Percentiles rank a stretch among this genome's conserved stretches.
phyloP scores from a whole-genome alignment of 345 rosid species.

The Boechera retrofracta region DNA sequence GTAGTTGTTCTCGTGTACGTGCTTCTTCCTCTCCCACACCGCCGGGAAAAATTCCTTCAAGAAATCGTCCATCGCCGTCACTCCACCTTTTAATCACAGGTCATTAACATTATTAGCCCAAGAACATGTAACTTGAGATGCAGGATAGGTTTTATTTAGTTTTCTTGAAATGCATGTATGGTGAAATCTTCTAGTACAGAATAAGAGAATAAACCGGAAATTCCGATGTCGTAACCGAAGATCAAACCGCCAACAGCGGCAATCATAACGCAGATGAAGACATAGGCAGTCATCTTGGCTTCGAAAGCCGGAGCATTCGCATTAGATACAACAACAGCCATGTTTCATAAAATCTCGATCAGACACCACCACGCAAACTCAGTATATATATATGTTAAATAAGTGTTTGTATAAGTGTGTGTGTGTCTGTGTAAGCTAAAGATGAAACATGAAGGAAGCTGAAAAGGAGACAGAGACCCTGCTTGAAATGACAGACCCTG shows the following conservation, averaged over 20 bases:
- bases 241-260: constrained; percentile 64
- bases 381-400: constrained; percentile 6
- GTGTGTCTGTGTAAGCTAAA: constrained; percentile 31
- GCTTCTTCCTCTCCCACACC: constrained; percentile 65
- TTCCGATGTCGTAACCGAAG: constrained; percentile 70
- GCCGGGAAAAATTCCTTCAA: constrained; percentile 60
- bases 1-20: constrained; percentile 66
- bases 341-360: constrained; percentile 28
- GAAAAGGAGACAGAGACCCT: constrained; percentile 36
- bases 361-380: constrained; percentile 40
- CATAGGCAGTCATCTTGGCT: constrained; percentile 53
- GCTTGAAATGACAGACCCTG: constrained; percentile 34
- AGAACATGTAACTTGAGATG: neutral
- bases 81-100: constrained; percentile 62
- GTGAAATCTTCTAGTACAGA: neutral
- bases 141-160: neutral
- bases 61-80: constrained; percentile 85
- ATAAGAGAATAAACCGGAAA: constrained; percentile 47
- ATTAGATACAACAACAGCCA: constrained; percentile 43
- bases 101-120: constrained; percentile 18
- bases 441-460: constrained; percentile 25
- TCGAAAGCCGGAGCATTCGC: constrained; percentile 51
- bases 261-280: constrained; percentile 49
- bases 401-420: constrained; percentile 15
- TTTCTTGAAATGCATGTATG: constrained; percentile 14